Base-by-base conservation (phyloP, 2,329 filamentous ascomycete genomes). In the Aotearoamyces nothofagi region DNA sequence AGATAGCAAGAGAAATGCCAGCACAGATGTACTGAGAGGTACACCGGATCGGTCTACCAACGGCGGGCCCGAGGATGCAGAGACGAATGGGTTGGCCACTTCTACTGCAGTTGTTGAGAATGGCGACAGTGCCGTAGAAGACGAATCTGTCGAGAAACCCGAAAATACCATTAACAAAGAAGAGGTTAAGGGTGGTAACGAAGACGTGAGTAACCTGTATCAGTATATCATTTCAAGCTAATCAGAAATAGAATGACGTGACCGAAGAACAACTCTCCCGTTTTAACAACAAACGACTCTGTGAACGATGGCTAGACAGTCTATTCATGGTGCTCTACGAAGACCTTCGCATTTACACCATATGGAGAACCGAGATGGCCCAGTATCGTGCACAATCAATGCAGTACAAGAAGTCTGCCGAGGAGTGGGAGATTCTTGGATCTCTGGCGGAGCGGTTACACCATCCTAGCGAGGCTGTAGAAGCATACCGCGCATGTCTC, bases 251-350 rank as follows among this genome's bases (percentile, higher is more conserved):
- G 75, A 58, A 58, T 10, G 65, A 74, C 33, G 63, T 69, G 15
- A 67, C 70, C 5, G 74, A 83, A 39, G 69, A 77, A 32, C 66
- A 80, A 40, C 79, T 92, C 42, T 86, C 84, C 5, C 81, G 87
- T 43, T 83, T 98, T 49, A 90, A 92, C 51, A 93, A 94, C 55
- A 98, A 98, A 59, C 78, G 90, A 1, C 69, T 98, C 1, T 98
- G 90, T 47, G 90, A 98, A 55, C 75, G 90, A 42, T 98, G 90
- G 90, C 68, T 98, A 3, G 90, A 98, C 55, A 96, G 92, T 45
- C 66, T 98, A 13, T 98, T 98, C 60, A 98, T 98, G 90, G 90
- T 96, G 0, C 66, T 98, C 3, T 98, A 98, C 52, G 90, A 98
- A 53, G 90, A 98, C 47, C 67, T 98, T 11, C 81, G 90, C 27